Evolutionary conservation across 2,329 filamentous ascomycete genomes (phyloP), one percentile per base, ranked within the genome.

Genomic region (Pestalotiopsis sp.): DNA sequence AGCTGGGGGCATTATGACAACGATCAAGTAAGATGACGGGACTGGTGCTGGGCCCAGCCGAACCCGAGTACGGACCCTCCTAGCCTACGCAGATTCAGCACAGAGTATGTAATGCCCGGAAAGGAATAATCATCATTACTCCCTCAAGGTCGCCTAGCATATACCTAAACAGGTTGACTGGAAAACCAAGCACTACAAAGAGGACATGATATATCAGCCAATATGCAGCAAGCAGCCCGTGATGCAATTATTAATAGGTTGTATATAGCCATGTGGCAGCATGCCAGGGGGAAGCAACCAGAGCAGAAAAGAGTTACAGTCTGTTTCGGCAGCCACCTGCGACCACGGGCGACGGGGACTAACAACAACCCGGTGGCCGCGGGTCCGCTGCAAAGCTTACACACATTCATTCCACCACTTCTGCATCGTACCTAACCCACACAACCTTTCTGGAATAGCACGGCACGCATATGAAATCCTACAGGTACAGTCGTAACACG

Each of bases 301-400:
- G 13, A 10, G 20, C 55, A 13, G 13, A 14, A 4, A 38, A 61
- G 5, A 52, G 44, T n/a, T 9, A 22, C 14, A 52, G 44, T 52
- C 20, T 48, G 13, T 60, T 35, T 61, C 26, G 58, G 58, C 58
- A 35, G 26, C 11, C 6, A 24, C 22, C 26, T 61, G n/a, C 30
- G 26, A 61, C 30, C 35, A 9, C 58, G 58, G 58, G 22, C 10
- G n/a, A 61, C 58, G 58, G 58, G 58, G 35, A 61, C 58, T 61
- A 61, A 61, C 58, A 61, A 39, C 58, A 61, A 20, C 30, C 58
- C 58, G 58, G 14, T n/a, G 44, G 17, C 44, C 44, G 44, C 44
- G 17, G 44, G 30, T 9, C 30, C 30, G 30, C 30, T 35, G 30
- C 30, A 35, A 35, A 35, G 30, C 30, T 35, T 35, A 44, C 40